phyloP scores from a whole-genome alignment of 1,284 basidiomycete species.

The Grifola frondosa region DNA sequence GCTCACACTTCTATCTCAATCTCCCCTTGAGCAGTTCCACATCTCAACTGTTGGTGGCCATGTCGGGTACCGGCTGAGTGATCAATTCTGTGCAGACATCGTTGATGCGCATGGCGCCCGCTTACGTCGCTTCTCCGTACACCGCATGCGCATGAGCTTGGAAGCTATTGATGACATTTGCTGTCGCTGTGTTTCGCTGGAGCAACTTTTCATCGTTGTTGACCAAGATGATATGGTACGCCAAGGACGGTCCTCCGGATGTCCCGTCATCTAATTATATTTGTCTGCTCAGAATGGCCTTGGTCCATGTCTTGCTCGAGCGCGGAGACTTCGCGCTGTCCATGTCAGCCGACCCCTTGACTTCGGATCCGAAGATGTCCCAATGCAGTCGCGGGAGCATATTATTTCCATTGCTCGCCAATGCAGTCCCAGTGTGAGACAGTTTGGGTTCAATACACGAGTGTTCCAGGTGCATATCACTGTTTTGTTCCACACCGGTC shows the following conservation, averaged over 20 bases:
- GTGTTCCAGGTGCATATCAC: conserved; percentile 48
- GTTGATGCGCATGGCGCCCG: conserved; percentile 48
- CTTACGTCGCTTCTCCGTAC: conserved; percentile 59
- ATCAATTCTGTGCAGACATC: conserved; percentile 51
- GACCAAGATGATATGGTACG: conserved; percentile 47
- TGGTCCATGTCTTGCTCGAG: conserved; percentile 30
- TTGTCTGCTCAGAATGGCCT: conserved; percentile 37
- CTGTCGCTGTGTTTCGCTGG: conserved; percentile 46
- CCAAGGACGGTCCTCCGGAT: conserved; percentile 2
- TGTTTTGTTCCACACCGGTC: not conserved
- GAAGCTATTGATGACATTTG: conserved; percentile 56
- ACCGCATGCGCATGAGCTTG: conserved; percentile 56
- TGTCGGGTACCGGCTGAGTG: conserved; percentile 38
- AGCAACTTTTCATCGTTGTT: conserved; percentile 61
- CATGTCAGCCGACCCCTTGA: conserved; percentile 53
- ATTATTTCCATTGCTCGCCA: conserved; percentile 28
- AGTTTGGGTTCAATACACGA: conserved; percentile 39
- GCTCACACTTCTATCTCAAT: conserved; percentile 41
- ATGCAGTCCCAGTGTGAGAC: conserved; percentile 30
- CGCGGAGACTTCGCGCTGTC: conserved; percentile 42
- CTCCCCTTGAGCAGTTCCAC: conserved; percentile 58
- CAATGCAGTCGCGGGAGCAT: conserved; percentile 19
- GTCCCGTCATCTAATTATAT: conserved; percentile 2
- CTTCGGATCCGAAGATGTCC: conserved; percentile 27
- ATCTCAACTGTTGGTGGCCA: conserved; percentile 54